These are phyloP conservation scores for Penicillium sumatraense DNA, from an alignment of 2,329 filamentous ascomycete genomes.

Conservation along the genomic window DNA sequence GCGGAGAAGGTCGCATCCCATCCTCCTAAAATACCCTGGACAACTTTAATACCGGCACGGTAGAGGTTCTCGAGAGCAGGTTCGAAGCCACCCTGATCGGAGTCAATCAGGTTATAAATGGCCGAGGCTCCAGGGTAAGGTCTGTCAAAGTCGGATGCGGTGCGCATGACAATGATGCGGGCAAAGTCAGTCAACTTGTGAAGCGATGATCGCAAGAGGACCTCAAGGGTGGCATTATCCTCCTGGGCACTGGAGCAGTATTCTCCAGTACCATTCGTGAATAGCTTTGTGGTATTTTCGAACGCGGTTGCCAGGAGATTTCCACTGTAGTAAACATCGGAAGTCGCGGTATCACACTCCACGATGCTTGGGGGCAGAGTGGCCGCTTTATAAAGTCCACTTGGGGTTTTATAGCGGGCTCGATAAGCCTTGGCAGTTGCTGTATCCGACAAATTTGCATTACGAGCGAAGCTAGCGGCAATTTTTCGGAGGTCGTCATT, in stretches of 20 bases:
- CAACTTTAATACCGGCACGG: slow-evolving; percentile 66
- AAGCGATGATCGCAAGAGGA: slow-evolving; percentile 63
- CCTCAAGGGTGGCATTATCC: slow-evolving; percentile 71
- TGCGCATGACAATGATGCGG: slow-evolving; percentile 70
- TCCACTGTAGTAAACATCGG: slow-evolving; percentile 74
- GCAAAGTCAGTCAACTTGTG: slow-evolving; percentile 66
- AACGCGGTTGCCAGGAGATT: slow-evolving; percentile 65
- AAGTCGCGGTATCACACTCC: slow-evolving; percentile 70
- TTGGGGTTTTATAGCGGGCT: slow-evolving; percentile 50
- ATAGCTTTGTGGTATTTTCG: slow-evolving; percentile 64
- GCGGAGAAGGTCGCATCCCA: slow-evolving; percentile 64
- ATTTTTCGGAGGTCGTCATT: slow-evolving; percentile 62
- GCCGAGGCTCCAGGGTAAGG: slow-evolving; percentile 63
- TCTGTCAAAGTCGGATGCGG: slow-evolving; percentile 73
- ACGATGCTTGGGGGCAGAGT: slow-evolving; percentile 59
- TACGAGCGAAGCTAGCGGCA: slow-evolving; percentile 57
- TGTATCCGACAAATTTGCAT: slow-evolving; percentile 59
- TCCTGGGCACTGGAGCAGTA: slow-evolving; percentile 77
- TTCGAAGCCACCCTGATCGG: slow-evolving; percentile 66
- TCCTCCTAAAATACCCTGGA: slow-evolving; percentile 63
- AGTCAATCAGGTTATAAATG: slow-evolving; percentile 63
- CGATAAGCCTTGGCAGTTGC: slow-evolving; percentile 58
- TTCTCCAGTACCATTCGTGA: slow-evolving; percentile 69
- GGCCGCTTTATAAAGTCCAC: slow-evolving; percentile 45
- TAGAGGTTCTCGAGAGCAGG: slow-evolving; percentile 70